Evolutionary conservation across 768 basidiomycete species (phyloP), one percentile per base, ranked within the genome.

Genomic region (Baorangia bicolor): DNA sequence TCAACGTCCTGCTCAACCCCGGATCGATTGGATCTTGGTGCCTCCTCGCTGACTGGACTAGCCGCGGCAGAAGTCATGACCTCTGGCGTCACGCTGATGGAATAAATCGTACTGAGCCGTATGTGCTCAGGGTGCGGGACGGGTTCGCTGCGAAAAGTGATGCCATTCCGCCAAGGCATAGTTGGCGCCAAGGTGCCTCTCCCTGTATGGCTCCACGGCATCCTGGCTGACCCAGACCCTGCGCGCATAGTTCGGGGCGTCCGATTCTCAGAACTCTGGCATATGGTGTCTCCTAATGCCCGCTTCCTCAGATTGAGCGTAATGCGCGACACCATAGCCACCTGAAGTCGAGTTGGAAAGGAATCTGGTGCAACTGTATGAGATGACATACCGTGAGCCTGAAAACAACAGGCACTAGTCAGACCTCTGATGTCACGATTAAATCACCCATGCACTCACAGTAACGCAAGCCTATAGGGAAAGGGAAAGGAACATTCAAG

Each of bases 321-420:
- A 46, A 87, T 86, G 9, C 86, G 78, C 4, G 84, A 86, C 78
- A 86, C 85, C 82, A 86, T 87, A 0, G 83, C 75, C 12, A 87
- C 82, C 69, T 80, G 63, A 28, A 64, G 20, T 56, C 13, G 20
- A 35, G 35, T 46, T 33, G 7, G 30, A 39, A 50, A 30, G 23
- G 54, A 33, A 37, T 34, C 38, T 38, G 23, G 4, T 27, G 9
- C 14, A n/a, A 20, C 11, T 14, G 20, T 13, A 49, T 23, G 20
- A 41, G 28, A 23, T 43, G 23, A 42, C 67, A 20, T 40, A 70
- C 53, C 25, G 53, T 59, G 13, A 61, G 49, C 35, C 60, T 54
- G 37, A 40, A 38, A 57, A 33, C 8, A 42, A 71, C 70, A 75
- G 60, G 37, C 75, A 71, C 51, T 75, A 9, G 35, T 77, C 28